Evolutionary conservation across 305 asterid genomes (phyloP).

Genomic region (Rubia tinctorum): DNA sequence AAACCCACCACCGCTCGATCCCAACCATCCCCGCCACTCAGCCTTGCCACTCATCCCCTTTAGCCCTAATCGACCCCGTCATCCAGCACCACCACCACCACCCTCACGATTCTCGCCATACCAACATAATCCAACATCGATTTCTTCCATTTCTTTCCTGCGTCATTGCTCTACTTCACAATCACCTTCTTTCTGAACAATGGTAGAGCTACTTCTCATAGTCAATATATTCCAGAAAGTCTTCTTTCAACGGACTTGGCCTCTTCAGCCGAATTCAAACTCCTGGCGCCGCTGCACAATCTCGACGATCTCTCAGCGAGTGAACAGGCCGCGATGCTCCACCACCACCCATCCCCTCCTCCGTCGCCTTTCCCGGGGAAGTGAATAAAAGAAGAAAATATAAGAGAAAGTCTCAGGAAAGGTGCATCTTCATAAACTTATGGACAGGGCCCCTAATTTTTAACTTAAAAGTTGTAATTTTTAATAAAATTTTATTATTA

Average conservation of each 20-base stretch:
- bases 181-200: slow-evolving; percentile 56
- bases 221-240: slow-evolving; percentile 63
- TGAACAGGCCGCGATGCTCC: slow-evolving; percentile 68
- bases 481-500: too few relatives aligned
- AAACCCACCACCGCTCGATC: too few relatives aligned
- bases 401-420: too few relatives aligned
- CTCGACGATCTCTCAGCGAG: slow-evolving; percentile 64
- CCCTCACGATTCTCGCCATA: slow-evolving; percentile 72
- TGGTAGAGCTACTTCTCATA: slow-evolving; percentile 79
- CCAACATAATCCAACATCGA: slow-evolving; percentile 69
- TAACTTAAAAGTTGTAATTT: too few relatives aligned
- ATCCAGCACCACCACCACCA: too few relatives aligned
- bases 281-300: slow-evolving; percentile 84
- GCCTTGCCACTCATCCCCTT: too few relatives aligned
- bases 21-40: too few relatives aligned
- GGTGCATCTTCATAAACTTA: too few relatives aligned
- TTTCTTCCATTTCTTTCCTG: slow-evolving; percentile 41
- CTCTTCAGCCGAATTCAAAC: slow-evolving; percentile 91
- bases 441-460: too few relatives aligned
- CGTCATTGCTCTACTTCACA: slow-evolving; percentile 28
- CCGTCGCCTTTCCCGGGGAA: too few relatives aligned
- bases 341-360: too few relatives aligned
- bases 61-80: slow-evolving; percentile 73
- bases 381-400: too few relatives aligned
- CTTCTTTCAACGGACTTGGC: slow-evolving; percentile 75